Percentiles rank a stretch among this genome's conserved stretches.
Evolutionary conservation across 2,329 filamentous ascomycete genomes (phyloP).

Genomic region (Colletotrichum lini): DNA sequence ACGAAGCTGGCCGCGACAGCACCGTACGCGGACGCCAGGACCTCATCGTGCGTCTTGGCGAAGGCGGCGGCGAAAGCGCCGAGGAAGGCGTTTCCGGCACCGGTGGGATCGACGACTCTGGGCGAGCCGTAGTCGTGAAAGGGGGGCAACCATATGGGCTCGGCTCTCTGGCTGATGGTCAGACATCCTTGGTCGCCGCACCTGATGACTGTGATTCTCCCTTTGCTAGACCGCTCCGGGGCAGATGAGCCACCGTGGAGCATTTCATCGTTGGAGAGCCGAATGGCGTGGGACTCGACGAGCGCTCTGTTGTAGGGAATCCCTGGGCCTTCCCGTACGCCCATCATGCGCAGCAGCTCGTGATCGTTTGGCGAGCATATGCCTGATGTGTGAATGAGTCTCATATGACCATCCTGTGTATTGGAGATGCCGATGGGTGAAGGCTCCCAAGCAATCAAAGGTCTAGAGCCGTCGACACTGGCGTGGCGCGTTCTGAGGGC

Average conservation of each 20-base stretch:
- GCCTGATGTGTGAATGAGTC: background rate
- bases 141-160: constrained; percentile 22
- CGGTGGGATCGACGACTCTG: constrained; percentile 5
- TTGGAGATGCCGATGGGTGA: constrained; percentile 10
- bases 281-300: background rate
- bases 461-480: fast-evolving
- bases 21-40: constrained; percentile 26
- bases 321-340: background rate
- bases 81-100: constrained; percentile 29
- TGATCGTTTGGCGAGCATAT: constrained; percentile 10
- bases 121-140: constrained; percentile 16
- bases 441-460: constrained; percentile 23
- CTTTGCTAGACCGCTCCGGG: too few relatives aligned
- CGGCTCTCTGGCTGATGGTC: background rate
- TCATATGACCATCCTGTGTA: background rate
- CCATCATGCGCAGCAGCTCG: constrained; percentile 7
- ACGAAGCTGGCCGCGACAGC: constrained; percentile 37
- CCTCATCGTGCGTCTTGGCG: constrained; percentile 9
- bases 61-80: constrained; percentile 15
- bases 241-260: background rate
- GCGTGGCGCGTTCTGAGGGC: background rate
- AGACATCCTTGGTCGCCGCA: constrained; percentile 24
- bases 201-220: background rate
- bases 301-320: background rate
- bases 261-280: background rate